Evolutionary conservation across 2,329 filamentous ascomycete species (phyloP).

Genomic region (Cladosporium oxysporum): DNA sequence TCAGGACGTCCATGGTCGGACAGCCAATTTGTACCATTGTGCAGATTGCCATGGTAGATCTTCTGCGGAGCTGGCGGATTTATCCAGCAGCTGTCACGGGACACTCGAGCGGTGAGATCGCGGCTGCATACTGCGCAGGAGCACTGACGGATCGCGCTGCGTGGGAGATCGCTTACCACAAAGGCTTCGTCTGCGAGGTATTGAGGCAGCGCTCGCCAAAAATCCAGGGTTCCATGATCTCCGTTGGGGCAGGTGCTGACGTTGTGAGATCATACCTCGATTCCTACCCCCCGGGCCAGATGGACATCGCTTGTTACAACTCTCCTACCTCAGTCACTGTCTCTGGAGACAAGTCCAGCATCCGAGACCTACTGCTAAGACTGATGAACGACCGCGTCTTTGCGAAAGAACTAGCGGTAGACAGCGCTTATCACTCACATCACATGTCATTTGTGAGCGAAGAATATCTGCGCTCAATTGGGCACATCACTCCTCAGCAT

Average conservation of each 20-base stretch:
- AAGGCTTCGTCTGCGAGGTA: slow-evolving; percentile 11
- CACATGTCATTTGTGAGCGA: slow-evolving; percentile 31
- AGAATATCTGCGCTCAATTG: background rate
- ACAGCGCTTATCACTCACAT: slow-evolving; percentile 49
- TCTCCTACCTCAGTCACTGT: slow-evolving; percentile 46
- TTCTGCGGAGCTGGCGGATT: slow-evolving; percentile 32
- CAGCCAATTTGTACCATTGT: slow-evolving; percentile 54
- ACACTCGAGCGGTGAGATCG: slow-evolving; percentile 38
- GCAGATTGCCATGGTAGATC: slow-evolving; percentile 51
- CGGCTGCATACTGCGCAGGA: slow-evolving; percentile 30
- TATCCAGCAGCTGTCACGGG: slow-evolving; percentile 31
- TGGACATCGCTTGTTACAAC: background rate
- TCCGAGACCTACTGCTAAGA: background rate
- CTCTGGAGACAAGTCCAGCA: slow-evolving; percentile 42
- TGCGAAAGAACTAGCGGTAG: slow-evolving; percentile 41
- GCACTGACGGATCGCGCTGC: slow-evolving; percentile 19
- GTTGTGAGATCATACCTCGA: slow-evolving; percentile 16
- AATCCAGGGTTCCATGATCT: slow-evolving; percentile 35
- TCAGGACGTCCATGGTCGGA: background rate
- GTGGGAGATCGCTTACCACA: slow-evolving; percentile 21
- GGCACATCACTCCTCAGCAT: background rate
- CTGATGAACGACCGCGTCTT: background rate
- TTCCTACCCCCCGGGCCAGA: background rate
- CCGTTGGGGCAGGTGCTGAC: slow-evolving; percentile 22
- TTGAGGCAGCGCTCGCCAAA: slow-evolving; percentile 7